phyloP scores from a whole-genome alignment of 352 stramenopile genomes.

The Pythium myriotylum region DNA sequence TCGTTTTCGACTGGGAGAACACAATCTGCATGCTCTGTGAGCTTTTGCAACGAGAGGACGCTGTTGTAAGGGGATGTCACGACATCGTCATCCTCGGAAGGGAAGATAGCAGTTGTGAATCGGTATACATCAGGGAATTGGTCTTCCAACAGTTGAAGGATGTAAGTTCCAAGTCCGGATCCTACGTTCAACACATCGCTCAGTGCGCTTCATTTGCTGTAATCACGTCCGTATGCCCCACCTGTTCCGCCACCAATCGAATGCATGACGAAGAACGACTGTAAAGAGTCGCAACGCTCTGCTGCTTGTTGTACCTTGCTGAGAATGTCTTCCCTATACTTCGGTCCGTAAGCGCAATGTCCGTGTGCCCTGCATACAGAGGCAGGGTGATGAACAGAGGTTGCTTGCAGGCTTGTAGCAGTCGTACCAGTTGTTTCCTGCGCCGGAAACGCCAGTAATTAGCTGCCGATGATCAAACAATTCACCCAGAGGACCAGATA shows the following conservation, averaged over 20 bases:
- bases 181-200: constrained; percentile 30
- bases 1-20: constrained; percentile 93
- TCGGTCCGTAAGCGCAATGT: constrained; percentile 84
- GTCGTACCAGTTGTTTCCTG: constrained; percentile 91
- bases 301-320: constrained; percentile 68
- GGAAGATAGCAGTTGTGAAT: constrained; percentile 81
- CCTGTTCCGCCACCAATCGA: constrained; percentile 91
- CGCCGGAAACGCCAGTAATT: constrained; percentile 87
- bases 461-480: constrained; percentile 91
- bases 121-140: constrained; percentile 86
- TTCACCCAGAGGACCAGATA: constrained; percentile 76
- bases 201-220: no score
- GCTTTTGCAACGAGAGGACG: constrained; percentile 72
- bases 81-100: constrained; percentile 90
- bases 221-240: constrained; percentile 3
- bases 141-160: constrained; percentile 85
- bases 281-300: constrained; percentile 90
- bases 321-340: constrained; percentile 84
- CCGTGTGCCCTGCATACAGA: constrained; percentile 73
- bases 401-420: no score
- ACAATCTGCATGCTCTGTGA: constrained; percentile 89
- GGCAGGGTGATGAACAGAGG: no score
- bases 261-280: constrained; percentile 93
- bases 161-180: constrained; percentile 90
- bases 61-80: constrained; percentile 94